Evolutionary conservation across 179 eudicot genomes (phyloP).

Genomic region (Carnegiea gigantea): DNA sequence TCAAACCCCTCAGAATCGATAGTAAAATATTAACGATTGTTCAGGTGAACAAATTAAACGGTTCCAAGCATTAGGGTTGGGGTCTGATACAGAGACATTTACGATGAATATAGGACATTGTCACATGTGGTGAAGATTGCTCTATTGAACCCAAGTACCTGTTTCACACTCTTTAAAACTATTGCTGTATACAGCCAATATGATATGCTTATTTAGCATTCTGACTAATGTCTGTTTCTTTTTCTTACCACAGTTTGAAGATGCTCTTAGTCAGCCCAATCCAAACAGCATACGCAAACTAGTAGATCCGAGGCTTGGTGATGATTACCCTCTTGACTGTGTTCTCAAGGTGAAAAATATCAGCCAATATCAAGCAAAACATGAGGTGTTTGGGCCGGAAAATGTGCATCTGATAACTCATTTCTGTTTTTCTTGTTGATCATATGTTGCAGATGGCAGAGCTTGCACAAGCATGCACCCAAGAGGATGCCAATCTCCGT

Average conservation of each 20-base stretch:
- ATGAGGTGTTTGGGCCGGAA: background rate
- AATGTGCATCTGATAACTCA: background rate
- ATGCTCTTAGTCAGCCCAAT: slow-evolving; percentile 40
- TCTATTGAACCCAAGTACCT: background rate
- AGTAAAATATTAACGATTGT: too few species aligned
- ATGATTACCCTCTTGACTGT: slow-evolving; percentile 48
- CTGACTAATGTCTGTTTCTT: background rate
- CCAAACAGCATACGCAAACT: slow-evolving; percentile 44
- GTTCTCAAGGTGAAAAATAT: slow-evolving; percentile 49
- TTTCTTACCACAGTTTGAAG: slow-evolving; percentile 47
- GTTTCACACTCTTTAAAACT: too few species aligned
- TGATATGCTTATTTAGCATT: background rate
- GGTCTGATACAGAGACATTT: background rate
- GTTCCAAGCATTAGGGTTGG: background rate
- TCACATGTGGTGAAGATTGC: background rate
- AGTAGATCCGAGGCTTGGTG: slow-evolving; percentile 58
- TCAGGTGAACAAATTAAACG: too few species aligned
- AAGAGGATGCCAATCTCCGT: slow-evolving; percentile 52
- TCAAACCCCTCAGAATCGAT: too few species aligned
- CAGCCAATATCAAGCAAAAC: background rate
- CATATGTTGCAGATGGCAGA: slow-evolving; percentile 48
- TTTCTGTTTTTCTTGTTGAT: background rate
- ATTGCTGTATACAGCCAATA: background rate
- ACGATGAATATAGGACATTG: background rate
- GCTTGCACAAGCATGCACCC: slow-evolving; percentile 61